Evolutionary conservation across 1,284 basidiomycete species (phyloP).

Genomic region (Cutaneotrichosporon cavernicola): DNA sequence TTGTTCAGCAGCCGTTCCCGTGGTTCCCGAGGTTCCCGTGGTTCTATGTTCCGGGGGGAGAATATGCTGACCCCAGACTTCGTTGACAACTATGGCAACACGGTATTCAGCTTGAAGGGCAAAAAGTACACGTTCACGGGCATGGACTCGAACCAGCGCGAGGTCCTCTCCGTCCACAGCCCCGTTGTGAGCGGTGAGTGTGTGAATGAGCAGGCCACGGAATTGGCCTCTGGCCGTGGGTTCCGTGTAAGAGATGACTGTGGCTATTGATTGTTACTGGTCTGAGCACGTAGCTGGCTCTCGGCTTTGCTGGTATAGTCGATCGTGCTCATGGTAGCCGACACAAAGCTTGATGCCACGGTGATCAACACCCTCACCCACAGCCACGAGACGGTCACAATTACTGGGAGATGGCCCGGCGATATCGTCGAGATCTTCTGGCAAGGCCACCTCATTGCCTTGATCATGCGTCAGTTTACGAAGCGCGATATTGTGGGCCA

Average conservation of each 20-base stretch:
- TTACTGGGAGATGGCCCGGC: constrained; percentile 34
- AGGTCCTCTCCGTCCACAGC: background rate
- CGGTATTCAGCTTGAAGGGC: constrained; percentile 6
- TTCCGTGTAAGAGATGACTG: no score
- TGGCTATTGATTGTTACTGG: no score
- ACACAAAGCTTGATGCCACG: constrained; percentile 44
- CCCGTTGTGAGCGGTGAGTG: background rate
- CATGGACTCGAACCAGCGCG: constrained; percentile 1
- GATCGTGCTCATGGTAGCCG: constrained; percentile 28
- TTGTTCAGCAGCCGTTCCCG: background rate
- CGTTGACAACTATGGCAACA: constrained; percentile 6
- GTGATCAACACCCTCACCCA: constrained; percentile 41
- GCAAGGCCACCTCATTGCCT: background rate
- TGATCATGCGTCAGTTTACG: background rate
- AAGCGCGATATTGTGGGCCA: constrained; percentile 2
- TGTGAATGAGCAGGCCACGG: background rate
- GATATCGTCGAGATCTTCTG: constrained; percentile 10
- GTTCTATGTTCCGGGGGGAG: background rate
- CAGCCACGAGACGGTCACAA: constrained; percentile 30
- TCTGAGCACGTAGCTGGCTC: no score
- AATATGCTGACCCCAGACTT: constrained; percentile 1
- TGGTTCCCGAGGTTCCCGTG: background rate
- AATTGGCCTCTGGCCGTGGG: no score
- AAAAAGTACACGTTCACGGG: background rate
- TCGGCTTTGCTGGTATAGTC: background rate